phyloP scores from a whole-genome alignment of 768 basidiomycete genomes.

The Serendipita vermifera region DNA sequence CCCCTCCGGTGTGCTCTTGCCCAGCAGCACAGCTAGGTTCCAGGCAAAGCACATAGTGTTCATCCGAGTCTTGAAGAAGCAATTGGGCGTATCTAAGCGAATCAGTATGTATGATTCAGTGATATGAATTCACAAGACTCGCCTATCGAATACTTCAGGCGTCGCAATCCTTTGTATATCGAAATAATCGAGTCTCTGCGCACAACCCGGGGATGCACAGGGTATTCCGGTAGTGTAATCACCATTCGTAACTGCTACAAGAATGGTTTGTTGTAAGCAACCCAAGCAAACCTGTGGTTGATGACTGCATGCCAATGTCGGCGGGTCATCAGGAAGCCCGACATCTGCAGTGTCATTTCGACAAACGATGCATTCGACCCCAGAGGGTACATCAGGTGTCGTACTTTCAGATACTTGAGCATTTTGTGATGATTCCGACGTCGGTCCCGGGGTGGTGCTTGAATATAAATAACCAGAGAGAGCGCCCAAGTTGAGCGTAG shows the following conservation, averaged over 20 bases:
- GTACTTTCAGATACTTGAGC: too few species aligned
- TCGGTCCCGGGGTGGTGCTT: too few species aligned
- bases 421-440: too few species aligned
- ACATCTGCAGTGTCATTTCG: background rate
- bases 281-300: background rate
- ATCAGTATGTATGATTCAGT: background rate
- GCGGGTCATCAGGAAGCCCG: background rate
- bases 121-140: background rate
- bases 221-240: background rate
- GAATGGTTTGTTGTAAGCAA: background rate
- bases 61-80: background rate
- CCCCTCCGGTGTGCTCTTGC: background rate
- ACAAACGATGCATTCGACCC: slow-evolving; percentile 6
- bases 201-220: background rate
- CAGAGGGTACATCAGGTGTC: too few species aligned
- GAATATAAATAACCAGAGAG: too few species aligned
- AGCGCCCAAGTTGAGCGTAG: too few species aligned
- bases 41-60: background rate
- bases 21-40: slow-evolving; percentile 1
- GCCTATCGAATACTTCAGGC: background rate
- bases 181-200: background rate
- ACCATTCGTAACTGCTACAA: background rate
- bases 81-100: background rate
- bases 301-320: background rate
- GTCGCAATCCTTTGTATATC: background rate